Conservation (phyloP, 495 filamentous ascomycete species). For the Lepraria neglecta region DNA sequence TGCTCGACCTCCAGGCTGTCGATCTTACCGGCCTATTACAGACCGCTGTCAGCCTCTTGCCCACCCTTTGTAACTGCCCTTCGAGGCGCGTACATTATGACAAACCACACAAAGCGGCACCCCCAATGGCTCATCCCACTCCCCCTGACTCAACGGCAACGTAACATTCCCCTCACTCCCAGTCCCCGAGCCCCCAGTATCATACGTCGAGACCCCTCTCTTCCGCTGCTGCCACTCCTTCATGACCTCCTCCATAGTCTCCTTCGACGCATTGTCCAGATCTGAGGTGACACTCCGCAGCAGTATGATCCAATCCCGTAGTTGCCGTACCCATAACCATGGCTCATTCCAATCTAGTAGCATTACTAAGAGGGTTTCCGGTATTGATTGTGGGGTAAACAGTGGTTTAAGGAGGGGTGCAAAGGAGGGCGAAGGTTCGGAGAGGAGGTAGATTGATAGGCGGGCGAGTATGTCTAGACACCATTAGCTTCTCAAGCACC, state of each 20-base stretch:
- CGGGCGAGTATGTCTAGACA: constrained; percentile 76
- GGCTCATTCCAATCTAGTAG: constrained; percentile 89
- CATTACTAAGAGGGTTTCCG: constrained; percentile 81
- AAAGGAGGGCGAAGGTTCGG: constrained; percentile 74
- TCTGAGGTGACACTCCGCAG: constrained; percentile 67
- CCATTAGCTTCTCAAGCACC: constrained; percentile 11
- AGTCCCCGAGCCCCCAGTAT: constrained; percentile 25
- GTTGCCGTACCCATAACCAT: constrained; percentile 83
- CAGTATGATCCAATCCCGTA: constrained; percentile 81
- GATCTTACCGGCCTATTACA: constrained; percentile 72
- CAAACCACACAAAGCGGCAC: constrained; percentile 88
- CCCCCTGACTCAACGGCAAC: constrained; percentile 78
- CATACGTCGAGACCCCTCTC: constrained; percentile 33
- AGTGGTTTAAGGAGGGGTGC: constrained; percentile 77
- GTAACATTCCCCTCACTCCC: constrained; percentile 55
- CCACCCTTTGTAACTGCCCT: background rate
- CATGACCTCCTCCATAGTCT: constrained; percentile 80
- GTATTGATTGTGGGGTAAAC: constrained; percentile 76
- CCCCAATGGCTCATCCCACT: constrained; percentile 89
- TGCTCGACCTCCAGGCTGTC: constrained; percentile 79
- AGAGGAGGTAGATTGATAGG: constrained; percentile 83
- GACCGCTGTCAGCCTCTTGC: background rate
- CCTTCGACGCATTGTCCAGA: constrained; percentile 69
- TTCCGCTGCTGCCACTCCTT: constrained; percentile 49
- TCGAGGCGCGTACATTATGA: constrained; percentile 64